These are phyloP conservation scores for Sporisorium sorghi DNA, from an alignment of 1,284 basidiomycete species.

Conservation along the genomic window DNA sequence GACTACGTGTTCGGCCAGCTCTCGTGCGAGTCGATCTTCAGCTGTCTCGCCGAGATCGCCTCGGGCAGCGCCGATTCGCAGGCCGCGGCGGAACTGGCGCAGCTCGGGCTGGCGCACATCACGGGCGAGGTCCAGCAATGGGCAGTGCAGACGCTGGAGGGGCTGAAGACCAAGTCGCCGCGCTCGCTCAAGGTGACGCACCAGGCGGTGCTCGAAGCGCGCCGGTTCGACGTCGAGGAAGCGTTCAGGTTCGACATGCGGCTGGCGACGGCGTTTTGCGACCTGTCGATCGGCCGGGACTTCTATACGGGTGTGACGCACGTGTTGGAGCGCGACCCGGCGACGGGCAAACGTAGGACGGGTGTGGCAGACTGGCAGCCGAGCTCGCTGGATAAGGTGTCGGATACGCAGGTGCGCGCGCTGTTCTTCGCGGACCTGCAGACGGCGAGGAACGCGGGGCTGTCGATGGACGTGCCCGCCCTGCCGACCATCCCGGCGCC, in stretches of 20 bases:
- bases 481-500: conserved; percentile 37
- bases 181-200: conserved; percentile 64
- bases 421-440: conserved; percentile 59
- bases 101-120: conserved; percentile 35
- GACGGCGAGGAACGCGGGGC: conserved; percentile 50
- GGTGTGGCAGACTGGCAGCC: conserved; percentile 61
- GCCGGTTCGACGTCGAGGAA: conserved; percentile 54
- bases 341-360: conserved; percentile 60
- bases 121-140: conserved; percentile 46
- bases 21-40: conserved; percentile 57
- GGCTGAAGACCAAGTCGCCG: conserved; percentile 60
- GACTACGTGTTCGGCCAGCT: conserved; percentile 65
- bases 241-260: conserved; percentile 66
- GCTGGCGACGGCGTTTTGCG: conserved; percentile 66
- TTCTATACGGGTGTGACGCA: conserved; percentile 66
- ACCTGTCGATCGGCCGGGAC: conserved; percentile 68
- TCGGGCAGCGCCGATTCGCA: conserved; percentile 20
- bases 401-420: conserved; percentile 43
- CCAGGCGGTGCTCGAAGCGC: conserved; percentile 55
- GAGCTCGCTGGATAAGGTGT: conserved; percentile 52
- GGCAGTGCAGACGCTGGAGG: conserved; percentile 58
- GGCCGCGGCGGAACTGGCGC: conserved; percentile 48
- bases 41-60: conserved; percentile 56
- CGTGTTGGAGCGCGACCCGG: conserved; percentile 61
- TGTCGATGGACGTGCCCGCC: conserved; percentile 50